Base-by-base conservation (phyloP, 192 early-diverging fungal genomes). In the Podila epicladia region DNA sequence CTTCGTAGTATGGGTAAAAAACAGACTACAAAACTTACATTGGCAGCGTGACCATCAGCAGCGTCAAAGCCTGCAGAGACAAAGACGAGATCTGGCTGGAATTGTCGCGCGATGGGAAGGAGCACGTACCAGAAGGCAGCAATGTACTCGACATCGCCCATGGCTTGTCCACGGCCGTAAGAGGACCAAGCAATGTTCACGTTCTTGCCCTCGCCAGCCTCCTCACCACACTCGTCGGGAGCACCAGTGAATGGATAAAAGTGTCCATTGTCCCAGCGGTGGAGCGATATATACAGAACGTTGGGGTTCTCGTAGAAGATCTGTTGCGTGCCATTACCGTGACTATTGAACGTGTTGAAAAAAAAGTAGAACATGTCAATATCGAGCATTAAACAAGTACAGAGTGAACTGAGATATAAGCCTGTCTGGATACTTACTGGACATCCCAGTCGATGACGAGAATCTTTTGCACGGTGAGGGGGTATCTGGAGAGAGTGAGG, bases 31-130 rank as follows among this genome's bases (percentile, higher is more conserved):
- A 17, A 32, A 65, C 79, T 86, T 86, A 86, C 87, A 58, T 86
- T 85, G 38, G 83, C 75, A 17, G 87, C 85, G 58, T 94, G 92
- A 15, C 88, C 90, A 62, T 87, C 82, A 17, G 92, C 92, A 33
- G 92, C 92, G 82, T 95, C 94, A 71, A 93, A 95, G 9, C 94
- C 94, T 28, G 92, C 90, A 24, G 91, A 91, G 22, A 95, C 91
- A 59, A 86, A 69, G 15, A 95, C 92, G 38, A 95, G 78, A 68
- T 95, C 91, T 9, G 94, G 94, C 12, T 86, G 55, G 69, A 92
- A 95, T 65, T 95, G 93, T 24, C 82, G 71, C 17, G 93, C 90
- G 45, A 93, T 88, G 2, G 94, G 93, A 69, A 94, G 70, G 24
- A 95, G 72, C 15, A 95, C 67, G 57, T 84, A 82, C 68, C 90